Evolutionary conservation across 2,329 filamentous ascomycete species (phyloP).

Genomic region (Pseudocercospora pini-densiflorae): DNA sequence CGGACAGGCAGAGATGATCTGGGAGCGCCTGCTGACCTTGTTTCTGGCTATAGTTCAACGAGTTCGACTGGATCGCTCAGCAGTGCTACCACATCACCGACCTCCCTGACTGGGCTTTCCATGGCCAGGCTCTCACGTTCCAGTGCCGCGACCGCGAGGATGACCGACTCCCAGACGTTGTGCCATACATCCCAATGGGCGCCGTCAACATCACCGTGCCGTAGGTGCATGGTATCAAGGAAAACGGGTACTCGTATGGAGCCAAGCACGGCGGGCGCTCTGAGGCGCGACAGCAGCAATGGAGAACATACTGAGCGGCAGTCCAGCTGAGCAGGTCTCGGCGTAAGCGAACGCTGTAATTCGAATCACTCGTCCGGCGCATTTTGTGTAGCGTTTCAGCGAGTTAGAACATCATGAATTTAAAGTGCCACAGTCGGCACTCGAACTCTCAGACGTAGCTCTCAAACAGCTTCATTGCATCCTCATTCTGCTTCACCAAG

Average conservation of each 20-base stretch:
- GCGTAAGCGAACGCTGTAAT: too few relatives aligned
- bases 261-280: too few relatives aligned
- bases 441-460: neutral
- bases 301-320: too few relatives aligned
- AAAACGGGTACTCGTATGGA: too few relatives aligned
- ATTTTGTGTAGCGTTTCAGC: too few relatives aligned
- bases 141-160: slow-evolving; percentile 7
- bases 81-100: neutral
- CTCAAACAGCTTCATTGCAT: slow-evolving; percentile 28
- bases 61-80: neutral
- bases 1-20: neutral
- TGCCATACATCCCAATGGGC: slow-evolving; percentile 4
- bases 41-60: neutral
- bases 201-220: neutral
- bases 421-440: too few relatives aligned
- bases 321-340: neutral
- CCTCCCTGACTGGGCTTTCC: neutral
- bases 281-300: too few relatives aligned
- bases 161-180: neutral
- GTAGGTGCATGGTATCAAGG: neutral
- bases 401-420: too few relatives aligned
- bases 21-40: neutral
- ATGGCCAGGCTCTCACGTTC: neutral
- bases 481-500: slow-evolving; percentile 37
- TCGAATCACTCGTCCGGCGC: too few relatives aligned